Base-by-base conservation (phyloP, 2,329 filamentous ascomycete genomes). In the Fusarium nodosum region DNA sequence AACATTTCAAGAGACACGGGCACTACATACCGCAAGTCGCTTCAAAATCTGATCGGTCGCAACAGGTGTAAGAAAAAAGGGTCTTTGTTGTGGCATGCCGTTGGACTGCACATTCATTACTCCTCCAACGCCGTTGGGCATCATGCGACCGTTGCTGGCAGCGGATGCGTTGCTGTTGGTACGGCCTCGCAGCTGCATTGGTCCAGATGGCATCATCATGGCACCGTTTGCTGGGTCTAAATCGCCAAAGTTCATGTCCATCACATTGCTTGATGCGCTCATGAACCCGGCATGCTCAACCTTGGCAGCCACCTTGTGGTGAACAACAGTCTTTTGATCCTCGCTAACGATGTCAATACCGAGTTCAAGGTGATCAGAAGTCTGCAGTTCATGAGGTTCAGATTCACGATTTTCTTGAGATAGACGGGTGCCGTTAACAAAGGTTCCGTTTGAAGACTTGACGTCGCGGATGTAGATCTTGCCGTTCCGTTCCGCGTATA, bases 301-400 rank as follows among this genome's bases (percentile, higher is more conserved):
- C 78, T 97, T 97, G 58, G 96, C 94, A 22, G 95, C 94, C 48
- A 99, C 96, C 78, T 99, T 99, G 83, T 98, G 96, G 77, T 99
- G 96, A 16, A 99, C 94, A 30, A 99, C 94, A 0, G 94, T 97
- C 82, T 97, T 98, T 79, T 98, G 95, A 78, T 99, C 96, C 79
- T 99, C 96, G 79, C 93, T 97, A 53, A 99, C 95, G 76, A 99
- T 99, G 77, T 99, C 96, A 74, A 99, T 99, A 58, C 96, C 96
- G 36, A 99, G 86, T 77, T 99, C 96, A 55, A 99, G 84, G 68
- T 96, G 93, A 77, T 99, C 96, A 71, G 93, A 91, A 63, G 95
- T 94, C 75, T 94, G 91, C 34, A 99, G 83, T 77, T 98, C 95
- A 77, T 97, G 93, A 0, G 96, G 94, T 66, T 98, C 96, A 0